These are phyloP conservation scores for Emiliania huxleyi DNA, from an alignment of 78 protist genomes.

Conservation along the genomic window DNA sequence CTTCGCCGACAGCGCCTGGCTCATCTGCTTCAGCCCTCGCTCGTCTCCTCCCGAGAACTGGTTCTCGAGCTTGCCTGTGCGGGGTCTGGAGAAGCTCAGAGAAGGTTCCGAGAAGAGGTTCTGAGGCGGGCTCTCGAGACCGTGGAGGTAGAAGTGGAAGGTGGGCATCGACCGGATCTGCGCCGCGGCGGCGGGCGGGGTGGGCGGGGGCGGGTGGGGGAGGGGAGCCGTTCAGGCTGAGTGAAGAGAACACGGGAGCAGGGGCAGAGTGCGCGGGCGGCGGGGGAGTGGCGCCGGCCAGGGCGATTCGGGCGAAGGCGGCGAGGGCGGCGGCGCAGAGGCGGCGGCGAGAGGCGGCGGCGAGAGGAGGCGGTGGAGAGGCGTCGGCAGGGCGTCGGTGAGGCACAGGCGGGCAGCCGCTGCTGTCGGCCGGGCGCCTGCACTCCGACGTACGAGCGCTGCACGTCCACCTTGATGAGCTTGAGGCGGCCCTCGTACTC, in stretches of 20 bases:
- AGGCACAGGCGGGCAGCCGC: background rate
- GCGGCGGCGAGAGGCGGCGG: background rate
- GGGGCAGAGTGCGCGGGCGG: no score
- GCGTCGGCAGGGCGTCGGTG: background rate
- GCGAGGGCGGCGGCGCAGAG: no score
- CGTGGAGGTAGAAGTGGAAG: conserved; percentile 19
- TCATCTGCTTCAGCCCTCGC: background rate
- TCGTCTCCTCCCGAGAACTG: conserved; percentile 25
- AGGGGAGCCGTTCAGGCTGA: no score
- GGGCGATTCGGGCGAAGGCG: no score
- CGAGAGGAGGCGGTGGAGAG: background rate
- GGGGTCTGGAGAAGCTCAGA: no score
- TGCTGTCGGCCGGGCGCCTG: no score
- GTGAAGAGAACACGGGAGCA: no score
- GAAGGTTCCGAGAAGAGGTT: no score
- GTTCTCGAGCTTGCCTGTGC: conserved; percentile 22
- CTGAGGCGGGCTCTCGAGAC: no score
- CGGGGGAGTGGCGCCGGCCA: no score
- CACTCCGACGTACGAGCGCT: background rate
- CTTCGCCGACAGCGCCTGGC: no score
- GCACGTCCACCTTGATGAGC: conserved; percentile 33
- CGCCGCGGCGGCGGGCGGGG: background rate
- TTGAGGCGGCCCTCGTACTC: background rate
- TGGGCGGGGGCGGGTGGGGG: no score
- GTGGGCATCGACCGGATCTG: conserved; percentile 44